These are phyloP conservation scores for Penstemon eatonii DNA, from an alignment of 257 asterid genomes.

Conservation along the genomic window DNA sequence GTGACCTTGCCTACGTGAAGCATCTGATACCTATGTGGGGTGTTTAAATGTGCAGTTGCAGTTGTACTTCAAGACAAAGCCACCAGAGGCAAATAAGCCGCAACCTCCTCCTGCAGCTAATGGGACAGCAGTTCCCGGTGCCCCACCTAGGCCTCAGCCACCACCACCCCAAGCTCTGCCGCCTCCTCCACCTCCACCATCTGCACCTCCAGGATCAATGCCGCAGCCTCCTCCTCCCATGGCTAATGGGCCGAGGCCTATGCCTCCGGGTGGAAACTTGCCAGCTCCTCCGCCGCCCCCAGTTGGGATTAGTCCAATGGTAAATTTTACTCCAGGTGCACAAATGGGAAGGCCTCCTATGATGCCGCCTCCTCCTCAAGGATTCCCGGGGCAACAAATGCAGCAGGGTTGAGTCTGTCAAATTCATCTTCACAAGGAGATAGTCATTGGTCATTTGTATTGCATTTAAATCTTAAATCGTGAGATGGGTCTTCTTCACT, in stretches of 20 bases:
- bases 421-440: background rate
- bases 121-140: constrained; percentile 63
- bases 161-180: constrained; percentile 83
- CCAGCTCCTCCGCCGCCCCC: constrained; percentile 98
- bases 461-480: background rate
- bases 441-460: background rate
- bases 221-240: constrained; percentile 58
- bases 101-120: constrained; percentile 58
- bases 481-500: background rate
- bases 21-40: constrained; percentile 11
- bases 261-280: constrained; percentile 94
- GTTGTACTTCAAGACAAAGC: constrained; percentile 77
- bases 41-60: constrained; percentile 30
- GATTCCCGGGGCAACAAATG: constrained; percentile 73
- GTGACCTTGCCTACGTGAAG: constrained; percentile 7
- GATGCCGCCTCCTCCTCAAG: constrained; percentile 61
- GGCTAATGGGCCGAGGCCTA: constrained; percentile 86
- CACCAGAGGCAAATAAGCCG: constrained; percentile 72
- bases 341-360: constrained; percentile 87
- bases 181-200: constrained; percentile 72
- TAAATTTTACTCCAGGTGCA: constrained; percentile 77
- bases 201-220: constrained; percentile 37
- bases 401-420: constrained; percentile 54
- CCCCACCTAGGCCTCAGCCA: constrained; percentile 53
- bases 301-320: constrained; percentile 67